phyloP scores from a whole-genome alignment of 2,329 filamentous ascomycete genomes.

The Domatiomyces globalis region DNA sequence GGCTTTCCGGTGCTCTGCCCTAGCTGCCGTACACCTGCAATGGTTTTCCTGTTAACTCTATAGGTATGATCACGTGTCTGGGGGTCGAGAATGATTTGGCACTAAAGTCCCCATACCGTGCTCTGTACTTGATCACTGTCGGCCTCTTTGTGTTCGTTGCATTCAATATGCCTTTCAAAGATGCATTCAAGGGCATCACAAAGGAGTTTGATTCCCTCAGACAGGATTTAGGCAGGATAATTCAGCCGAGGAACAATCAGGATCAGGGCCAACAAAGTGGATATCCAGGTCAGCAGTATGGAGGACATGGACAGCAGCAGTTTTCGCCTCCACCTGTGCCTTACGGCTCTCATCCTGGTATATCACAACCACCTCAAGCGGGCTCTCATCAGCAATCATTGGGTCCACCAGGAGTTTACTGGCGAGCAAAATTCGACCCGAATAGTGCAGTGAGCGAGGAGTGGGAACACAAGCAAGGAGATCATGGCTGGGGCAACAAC shows the following conservation, averaged over 20 bases:
- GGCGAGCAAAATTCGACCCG: constrained; percentile 14
- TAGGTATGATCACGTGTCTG: no score
- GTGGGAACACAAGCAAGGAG: constrained; percentile 17
- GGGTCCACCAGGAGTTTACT: constrained; percentile 6
- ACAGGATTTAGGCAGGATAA: neutral
- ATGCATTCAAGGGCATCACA: neutral
- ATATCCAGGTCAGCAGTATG: neutral
- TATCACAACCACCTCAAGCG: neutral
- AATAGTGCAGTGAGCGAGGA: constrained; percentile 7
- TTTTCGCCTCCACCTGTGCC: neutral
- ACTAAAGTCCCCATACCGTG: no score
- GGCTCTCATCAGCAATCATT: neutral
- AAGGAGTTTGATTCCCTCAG: neutral
- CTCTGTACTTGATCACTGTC: neutral
- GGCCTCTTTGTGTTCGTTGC: neutral
- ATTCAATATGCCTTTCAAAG: neutral
- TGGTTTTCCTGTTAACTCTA: no score
- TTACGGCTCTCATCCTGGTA: neutral
- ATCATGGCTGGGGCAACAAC: constrained; percentile 18
- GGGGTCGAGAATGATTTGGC: no score
- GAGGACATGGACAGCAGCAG: neutral
- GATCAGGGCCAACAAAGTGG: neutral
- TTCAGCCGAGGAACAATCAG: neutral
- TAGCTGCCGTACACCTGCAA: no score
- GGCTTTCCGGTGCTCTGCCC: no score